phyloP scores from a whole-genome alignment of 1,284 basidiomycete species.

The Cryptococcus floricola region DNA sequence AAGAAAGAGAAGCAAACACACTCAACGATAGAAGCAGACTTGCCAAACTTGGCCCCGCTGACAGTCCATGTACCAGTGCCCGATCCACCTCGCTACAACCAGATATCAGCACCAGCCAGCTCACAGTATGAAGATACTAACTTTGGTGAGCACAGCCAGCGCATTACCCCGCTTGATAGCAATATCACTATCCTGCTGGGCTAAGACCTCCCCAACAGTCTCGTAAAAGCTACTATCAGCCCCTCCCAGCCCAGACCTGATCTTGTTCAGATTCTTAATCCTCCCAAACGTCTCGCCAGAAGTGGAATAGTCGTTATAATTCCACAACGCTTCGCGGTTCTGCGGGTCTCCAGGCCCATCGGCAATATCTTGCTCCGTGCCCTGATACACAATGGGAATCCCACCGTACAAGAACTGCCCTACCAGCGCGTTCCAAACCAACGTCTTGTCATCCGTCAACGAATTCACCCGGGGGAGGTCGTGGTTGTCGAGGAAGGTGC shows the following conservation, averaged over 20 bases:
- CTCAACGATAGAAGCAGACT: constrained; percentile 22
- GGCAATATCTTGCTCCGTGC: constrained; percentile 61
- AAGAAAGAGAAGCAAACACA: no score
- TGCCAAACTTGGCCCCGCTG: constrained; percentile 15
- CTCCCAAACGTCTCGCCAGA: constrained; percentile 56
- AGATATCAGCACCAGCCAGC: constrained; percentile 2
- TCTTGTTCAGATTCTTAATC: constrained; percentile 62
- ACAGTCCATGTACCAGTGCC: constrained; percentile 17
- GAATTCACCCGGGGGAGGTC: constrained; percentile 69
- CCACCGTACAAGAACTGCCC: constrained; percentile 63
- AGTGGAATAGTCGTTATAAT: constrained; percentile 55
- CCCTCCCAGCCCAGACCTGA: constrained; percentile 62
- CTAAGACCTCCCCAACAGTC: constrained; percentile 57
- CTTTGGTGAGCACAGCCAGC: constrained; percentile 67
- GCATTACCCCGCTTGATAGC: constrained; percentile 65
- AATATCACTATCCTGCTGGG: constrained; percentile 57
- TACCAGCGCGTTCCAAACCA: constrained; percentile 58
- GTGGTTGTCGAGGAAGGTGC: constrained; percentile 77
- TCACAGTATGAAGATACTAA: constrained; percentile 33
- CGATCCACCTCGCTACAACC: constrained; percentile 17
- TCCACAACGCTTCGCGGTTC: constrained; percentile 73
- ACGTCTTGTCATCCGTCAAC: constrained; percentile 39
- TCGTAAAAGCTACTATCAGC: constrained; percentile 40
- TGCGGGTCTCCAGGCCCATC: constrained; percentile 48
- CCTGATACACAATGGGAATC: constrained; percentile 58